Evolutionary conservation across 2,329 filamentous ascomycete species (phyloP).

Genomic region (Xylariaceae sp.): DNA sequence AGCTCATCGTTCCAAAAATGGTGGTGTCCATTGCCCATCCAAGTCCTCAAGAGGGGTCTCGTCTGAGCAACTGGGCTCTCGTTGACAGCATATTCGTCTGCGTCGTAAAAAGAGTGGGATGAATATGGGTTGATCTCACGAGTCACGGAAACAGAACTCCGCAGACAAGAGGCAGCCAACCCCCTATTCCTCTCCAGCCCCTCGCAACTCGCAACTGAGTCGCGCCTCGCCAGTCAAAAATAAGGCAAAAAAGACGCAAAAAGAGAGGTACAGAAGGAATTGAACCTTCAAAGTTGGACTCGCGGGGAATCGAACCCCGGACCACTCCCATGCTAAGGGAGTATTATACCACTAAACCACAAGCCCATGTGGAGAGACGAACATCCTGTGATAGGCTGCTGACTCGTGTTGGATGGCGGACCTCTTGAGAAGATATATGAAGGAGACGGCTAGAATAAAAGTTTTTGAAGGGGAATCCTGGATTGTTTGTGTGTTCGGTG

Average conservation of each 20-base stretch:
- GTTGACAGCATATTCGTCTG: background rate
- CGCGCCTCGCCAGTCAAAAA: background rate
- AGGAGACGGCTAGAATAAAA: background rate
- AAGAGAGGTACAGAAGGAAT: background rate
- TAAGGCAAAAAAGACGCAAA: background rate
- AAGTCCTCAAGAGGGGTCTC: background rate
- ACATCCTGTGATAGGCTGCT: background rate
- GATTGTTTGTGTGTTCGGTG: background rate
- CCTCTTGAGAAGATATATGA: background rate
- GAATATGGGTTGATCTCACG: no score
- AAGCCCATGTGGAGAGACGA: slow-evolving; percentile 12
- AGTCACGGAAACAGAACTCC: no score
- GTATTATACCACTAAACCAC: slow-evolving; percentile 26
- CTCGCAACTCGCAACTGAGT: no score
- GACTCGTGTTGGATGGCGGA: background rate
- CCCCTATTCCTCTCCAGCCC: no score
- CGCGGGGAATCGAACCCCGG: slow-evolving; percentile 27
- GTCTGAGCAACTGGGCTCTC: background rate
- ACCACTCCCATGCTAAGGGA: slow-evolving; percentile 27
- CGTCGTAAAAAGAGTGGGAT: no score
- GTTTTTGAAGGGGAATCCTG: background rate
- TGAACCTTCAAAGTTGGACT: slow-evolving; percentile 15
- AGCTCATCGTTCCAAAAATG: slow-evolving; percentile 15
- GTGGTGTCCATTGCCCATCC: slow-evolving; percentile 12
- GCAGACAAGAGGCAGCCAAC: no score